Evolutionary conservation across 306 rosid species (phyloP), one percentile per base, ranked within the genome.

Genomic region (Delonix regia): DNA sequence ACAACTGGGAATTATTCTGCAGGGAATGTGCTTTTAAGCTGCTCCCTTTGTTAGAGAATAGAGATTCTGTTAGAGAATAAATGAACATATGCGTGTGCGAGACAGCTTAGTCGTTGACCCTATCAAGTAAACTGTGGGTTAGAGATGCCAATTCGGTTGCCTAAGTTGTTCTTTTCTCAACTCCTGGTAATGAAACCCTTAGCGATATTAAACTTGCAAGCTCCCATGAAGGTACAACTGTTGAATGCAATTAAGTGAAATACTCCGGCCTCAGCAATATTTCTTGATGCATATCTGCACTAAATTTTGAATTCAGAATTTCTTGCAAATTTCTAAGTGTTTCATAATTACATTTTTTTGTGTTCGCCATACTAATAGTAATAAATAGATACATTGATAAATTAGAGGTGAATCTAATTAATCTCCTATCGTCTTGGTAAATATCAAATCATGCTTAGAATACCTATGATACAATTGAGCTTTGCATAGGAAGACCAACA

Each of bases 241-340:
- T 36, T 36, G 5, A 36, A 42, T 42, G 84, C 91, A 52, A 60
- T 19, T 69, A 68, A 85, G 63, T 2, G 12, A 4, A 6, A 56
- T 16, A 56, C 16, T 3, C 44, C 85, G 96, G n/a, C n/a, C 84
- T 84, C 87, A 41, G 94, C 91, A 77, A 73, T 94, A 71, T 25
- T 27, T 19, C 13, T 57, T 57, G 33, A 12, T 25, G 7, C 27
- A 25, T 6, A 25, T 57, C 34, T 16, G 0, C 42, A 30, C 15
- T 7, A 10, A 21, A 24, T 61, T 61, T 28, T 1, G n/a, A 28
- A 12, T 60, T 14, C 96, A 88, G 77, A 96, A 87, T 82, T 94
- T 95, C 49, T 49, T 83, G 96, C 90, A 89, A 89, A 94, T 84
- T 45, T 16, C 67, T 11, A 2, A 11, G 48, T 80, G 61, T 75